Evolutionary conservation across 2,329 filamentous ascomycete species (phyloP), one percentile per base, ranked within the genome.

Genomic region (Beauveria rudraprayagi): DNA sequence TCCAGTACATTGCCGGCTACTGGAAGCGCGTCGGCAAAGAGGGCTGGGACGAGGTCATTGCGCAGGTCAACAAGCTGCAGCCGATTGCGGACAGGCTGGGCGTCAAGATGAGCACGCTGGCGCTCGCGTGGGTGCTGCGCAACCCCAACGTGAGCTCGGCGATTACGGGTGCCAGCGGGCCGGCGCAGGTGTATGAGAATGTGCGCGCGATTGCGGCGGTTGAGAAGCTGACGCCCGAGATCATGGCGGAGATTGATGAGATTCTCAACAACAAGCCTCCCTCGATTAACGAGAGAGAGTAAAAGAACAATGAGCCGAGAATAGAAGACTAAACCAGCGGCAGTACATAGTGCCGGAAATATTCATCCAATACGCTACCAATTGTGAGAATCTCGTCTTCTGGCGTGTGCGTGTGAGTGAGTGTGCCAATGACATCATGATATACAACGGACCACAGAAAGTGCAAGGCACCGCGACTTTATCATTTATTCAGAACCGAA

Each of bases 61-160:
- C 83, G 65, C 82, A 82, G 71, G 83, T 89, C 57, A 82, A 80
- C 66, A 78, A 80, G 68, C 74, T 85, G 63, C 75, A 83, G 77
- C 77, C 83, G 56, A 80, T 92, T 65, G 88, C 89, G 2, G 80
- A 89, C 60, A 80, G 78, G 66, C 75, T 91, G 46, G 85, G 81
- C 14, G 77, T 86, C 63, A 84, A 82, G 70, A 72, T 78, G 73
- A 77, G 76, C 67, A 76, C 78, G 56, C 75, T 87, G 48, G 83
- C 84, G 0, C 75, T 87, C 57, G 83, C 83, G 2, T 88, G 85
- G 84, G 81, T 84, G 16, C 74, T 87, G 54, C 82, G 78, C 69
- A 87, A 87, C 69, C 78, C 79, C 65, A 81, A 84, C 61, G 80
- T 87, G 54, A 85, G 81, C 70, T 81, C 79, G 17, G 84, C 83